Conservation (phyloP, 768 basidiomycete species). For the Russula compacta region DNA sequence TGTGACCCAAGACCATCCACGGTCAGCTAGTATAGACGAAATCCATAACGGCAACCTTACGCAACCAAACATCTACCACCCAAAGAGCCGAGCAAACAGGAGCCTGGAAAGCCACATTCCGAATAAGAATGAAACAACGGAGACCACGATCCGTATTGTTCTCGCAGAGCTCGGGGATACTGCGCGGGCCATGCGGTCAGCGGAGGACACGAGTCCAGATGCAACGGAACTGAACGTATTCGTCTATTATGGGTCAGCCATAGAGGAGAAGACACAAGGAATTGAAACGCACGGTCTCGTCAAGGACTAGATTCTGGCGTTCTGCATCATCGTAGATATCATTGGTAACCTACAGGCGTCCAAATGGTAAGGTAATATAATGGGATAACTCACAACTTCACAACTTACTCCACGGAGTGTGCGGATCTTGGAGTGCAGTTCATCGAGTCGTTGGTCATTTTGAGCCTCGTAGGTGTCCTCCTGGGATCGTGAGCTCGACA, state of each 20-base stretch:
- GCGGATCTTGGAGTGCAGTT: constrained; percentile 77
- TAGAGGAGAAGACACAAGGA: neutral
- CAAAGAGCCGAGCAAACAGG: constrained; percentile 20
- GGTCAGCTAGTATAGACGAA: no score
- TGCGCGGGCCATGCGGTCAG: constrained; percentile 26
- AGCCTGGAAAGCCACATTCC: constrained; percentile 27
- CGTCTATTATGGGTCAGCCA: constrained; percentile 15
- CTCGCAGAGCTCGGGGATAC: constrained; percentile 25
- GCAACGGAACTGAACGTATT: constrained; percentile 28
- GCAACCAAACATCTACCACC: neutral
- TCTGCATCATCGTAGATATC: constrained; percentile 84
- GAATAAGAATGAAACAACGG: constrained; percentile 24
- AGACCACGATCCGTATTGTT: constrained; percentile 19
- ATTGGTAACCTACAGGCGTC: constrained; percentile 55
- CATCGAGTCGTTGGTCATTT: constrained; percentile 78
- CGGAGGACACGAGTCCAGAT: constrained; percentile 27
- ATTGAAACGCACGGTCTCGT: constrained; percentile 52
- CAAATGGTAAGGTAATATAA: neutral
- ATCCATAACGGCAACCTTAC: no score
- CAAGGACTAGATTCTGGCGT: constrained; percentile 68
- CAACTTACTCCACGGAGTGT: constrained; percentile 61
- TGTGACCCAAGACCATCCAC: no score
- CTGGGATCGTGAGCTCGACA: constrained; percentile 23
- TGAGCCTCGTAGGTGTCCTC: constrained; percentile 78
- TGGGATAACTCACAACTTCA: constrained; percentile 15